Evolutionary conservation across 2,329 filamentous ascomycete genomes (phyloP), one percentile per base, ranked within the genome.

Genomic region (Neofusicoccum ribis): DNA sequence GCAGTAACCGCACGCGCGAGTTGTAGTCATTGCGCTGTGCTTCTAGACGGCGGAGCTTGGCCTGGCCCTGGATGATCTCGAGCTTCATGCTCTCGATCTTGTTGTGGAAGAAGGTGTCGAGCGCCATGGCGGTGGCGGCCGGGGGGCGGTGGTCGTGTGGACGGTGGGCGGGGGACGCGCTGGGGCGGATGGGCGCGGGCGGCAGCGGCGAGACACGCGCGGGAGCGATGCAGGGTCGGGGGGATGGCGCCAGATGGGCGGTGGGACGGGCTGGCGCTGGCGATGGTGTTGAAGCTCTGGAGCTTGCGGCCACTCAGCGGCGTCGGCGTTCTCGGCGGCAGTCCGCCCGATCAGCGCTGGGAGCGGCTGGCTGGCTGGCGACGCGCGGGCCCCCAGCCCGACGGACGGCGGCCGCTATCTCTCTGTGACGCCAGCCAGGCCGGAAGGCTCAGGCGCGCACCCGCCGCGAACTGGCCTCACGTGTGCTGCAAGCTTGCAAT

Each of bases 11-110:
- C 74, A 99, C 95, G 77, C 95, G 89, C 67, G 95, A 98, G 84
- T 99, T 99, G 86, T 98, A 98, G 82, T 99, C 95, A 77, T 99
- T 99, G 71, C 95, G 89, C 81, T 99, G 96, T 72, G 95, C 95
- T 85, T 99, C 95, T 73, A 99, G 87, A 77, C 95, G 89, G 72
- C 95, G 91, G 68, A 99, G 85, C 66, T 97, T 93, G 65, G 95
- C 94, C 83, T 99, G 95, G 65, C 95, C 94, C 82, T 98, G 94
- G 79, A 99, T 94, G 79, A 99, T 99, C 88, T 99, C 94, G 79
- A 99, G 93, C 90, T 98, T 98, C 91, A 98, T 97, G 79, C 91
- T 89, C 91, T 99, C 95, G 83, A 98, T 98, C 86, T 99, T 99
- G 86, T 98, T 98, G 83, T 95, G 92, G 81, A 96, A 99, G 84